Evolutionary conservation across 768 basidiomycete species (phyloP), one percentile per base, ranked within the genome.

Genomic region (Mycena leptocephala): DNA sequence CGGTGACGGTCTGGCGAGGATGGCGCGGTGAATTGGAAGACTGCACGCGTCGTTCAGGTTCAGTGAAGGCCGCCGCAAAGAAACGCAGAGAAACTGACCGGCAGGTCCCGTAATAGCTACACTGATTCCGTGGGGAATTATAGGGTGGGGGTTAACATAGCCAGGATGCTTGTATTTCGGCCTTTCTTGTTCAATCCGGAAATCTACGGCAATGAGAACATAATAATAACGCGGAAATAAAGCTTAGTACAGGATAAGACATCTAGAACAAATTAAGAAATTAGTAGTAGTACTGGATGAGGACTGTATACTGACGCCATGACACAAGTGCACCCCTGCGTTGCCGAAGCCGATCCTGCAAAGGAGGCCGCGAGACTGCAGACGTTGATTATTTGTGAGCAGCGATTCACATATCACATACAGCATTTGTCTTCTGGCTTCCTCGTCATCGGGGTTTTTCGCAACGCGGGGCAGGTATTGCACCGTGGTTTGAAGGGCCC

Each of bases 281-380:
- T 37, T 16, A 75, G 26, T 24, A 69, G 56, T n/a, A 28, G 37
- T 18, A 55, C 24, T 14, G 39, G 61, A 39, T 69, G 64, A n/a
- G 74, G 41, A 10, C 39, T 48, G 26, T 10, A 10, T 11, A 86
- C 92, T 76, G 80, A 95, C 96, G 64, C 96, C 96, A 79, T 97
- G 96, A 79, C 95, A 96, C 65, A 97, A 82, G 84, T 97, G 96
- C 5, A 97, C 96, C 6, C 96, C 97, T 13, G 97, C 97, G 81
- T 97, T 97, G 37, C 97, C 96, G 79, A 97, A 97, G 1, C 97
- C 97, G 58, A 98, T 98, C 97, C 97, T 76, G 97, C 97, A 75
- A 98, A 97, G 16, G 97, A 97, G 16, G 97, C 92, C 1, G 97
- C 97, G 74, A 99, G 88, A 37, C 96, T 97, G 78, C 24, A 39